Conservation (phyloP, 1,139 yeast species). For the Blastobotrys raffinosifermentans region DNA sequence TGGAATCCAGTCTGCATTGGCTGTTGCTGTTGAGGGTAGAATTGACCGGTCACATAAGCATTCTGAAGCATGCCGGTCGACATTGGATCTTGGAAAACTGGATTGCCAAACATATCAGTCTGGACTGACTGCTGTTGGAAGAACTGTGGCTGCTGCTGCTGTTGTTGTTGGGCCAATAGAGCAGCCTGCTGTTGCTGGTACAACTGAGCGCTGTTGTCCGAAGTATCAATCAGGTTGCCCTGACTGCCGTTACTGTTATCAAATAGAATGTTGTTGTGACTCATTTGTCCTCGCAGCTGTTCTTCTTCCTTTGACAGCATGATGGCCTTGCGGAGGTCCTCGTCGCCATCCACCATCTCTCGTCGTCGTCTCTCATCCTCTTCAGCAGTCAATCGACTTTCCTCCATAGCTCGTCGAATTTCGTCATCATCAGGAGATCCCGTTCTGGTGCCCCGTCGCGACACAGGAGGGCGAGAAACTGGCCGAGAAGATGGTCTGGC, state of each 20-base stretch:
- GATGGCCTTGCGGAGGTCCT: slow-evolving; percentile 74
- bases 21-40: slow-evolving; percentile 32
- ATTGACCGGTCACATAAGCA: slow-evolving; percentile 34
- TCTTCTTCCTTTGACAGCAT: slow-evolving; percentile 86
- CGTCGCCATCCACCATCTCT: slow-evolving; percentile 54
- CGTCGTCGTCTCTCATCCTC: slow-evolving; percentile 66
- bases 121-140: slow-evolving; percentile 14
- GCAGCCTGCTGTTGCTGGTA: slow-evolving; percentile 18
- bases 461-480: slow-evolving; percentile 7
- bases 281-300: slow-evolving; percentile 36
- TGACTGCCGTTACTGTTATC: slow-evolving; percentile 23
- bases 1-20: slow-evolving; percentile 27
- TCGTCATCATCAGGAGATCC: slow-evolving; percentile 48
- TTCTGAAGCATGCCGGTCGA: slow-evolving; percentile 48
- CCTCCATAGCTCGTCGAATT: slow-evolving; percentile 74
- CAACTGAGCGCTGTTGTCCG: slow-evolving; percentile 11
- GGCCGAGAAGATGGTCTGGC: slow-evolving; percentile 9
- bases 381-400: slow-evolving; percentile 76
- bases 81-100: slow-evolving; percentile 45
- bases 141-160: slow-evolving; percentile 24
- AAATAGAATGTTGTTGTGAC: slow-evolving; percentile 23
- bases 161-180: slow-evolving; percentile 18
- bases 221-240: slow-evolving; percentile 25
- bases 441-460: slow-evolving; percentile 11
- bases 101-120: slow-evolving; percentile 72